phyloP scores from a whole-genome alignment of 176 grass and related monocot genomes.

The Zoysia japonica region DNA sequence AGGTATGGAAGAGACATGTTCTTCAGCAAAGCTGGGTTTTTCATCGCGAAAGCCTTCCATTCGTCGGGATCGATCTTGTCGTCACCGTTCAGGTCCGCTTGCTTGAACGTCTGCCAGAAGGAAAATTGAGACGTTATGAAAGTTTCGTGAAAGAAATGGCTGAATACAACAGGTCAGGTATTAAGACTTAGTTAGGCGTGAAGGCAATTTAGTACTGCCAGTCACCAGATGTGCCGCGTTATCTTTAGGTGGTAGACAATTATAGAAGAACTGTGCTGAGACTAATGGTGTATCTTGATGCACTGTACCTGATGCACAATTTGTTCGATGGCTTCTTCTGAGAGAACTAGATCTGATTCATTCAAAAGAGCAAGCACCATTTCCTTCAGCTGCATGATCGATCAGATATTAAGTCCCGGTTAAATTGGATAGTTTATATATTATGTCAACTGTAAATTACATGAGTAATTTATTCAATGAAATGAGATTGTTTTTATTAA shows the following conservation, averaged over 20 bases:
- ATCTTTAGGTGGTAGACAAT: background rate
- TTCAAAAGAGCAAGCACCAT: conserved; percentile 86
- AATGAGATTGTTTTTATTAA: background rate
- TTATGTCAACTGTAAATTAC: background rate
- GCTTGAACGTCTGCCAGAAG: conserved; percentile 60
- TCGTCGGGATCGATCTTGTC: conserved; percentile 72
- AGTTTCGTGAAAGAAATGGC: background rate
- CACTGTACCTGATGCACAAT: conserved; percentile 75
- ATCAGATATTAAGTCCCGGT: background rate
- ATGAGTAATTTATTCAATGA: background rate
- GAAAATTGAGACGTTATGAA: background rate
- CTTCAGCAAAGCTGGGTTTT: conserved; percentile 66
- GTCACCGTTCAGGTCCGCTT: conserved; percentile 64
- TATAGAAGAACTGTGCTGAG: background rate
- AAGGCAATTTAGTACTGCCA: background rate
- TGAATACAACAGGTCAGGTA: background rate
- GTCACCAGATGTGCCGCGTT: background rate
- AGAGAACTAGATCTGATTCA: conserved; percentile 79
- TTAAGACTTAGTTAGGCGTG: background rate
- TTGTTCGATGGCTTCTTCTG: conserved; percentile 72
- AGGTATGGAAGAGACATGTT: conserved; percentile 85
- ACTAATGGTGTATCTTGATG: conserved; percentile 9
- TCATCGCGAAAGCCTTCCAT: conserved; percentile 58
- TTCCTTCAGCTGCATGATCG: conserved; percentile 62
- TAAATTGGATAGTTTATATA: background rate